Percentiles rank a stretch among this genome's conserved stretches.
Conservation (phyloP, 2,329 filamentous ascomycete genomes). For the Penicillium sp. region DNA sequence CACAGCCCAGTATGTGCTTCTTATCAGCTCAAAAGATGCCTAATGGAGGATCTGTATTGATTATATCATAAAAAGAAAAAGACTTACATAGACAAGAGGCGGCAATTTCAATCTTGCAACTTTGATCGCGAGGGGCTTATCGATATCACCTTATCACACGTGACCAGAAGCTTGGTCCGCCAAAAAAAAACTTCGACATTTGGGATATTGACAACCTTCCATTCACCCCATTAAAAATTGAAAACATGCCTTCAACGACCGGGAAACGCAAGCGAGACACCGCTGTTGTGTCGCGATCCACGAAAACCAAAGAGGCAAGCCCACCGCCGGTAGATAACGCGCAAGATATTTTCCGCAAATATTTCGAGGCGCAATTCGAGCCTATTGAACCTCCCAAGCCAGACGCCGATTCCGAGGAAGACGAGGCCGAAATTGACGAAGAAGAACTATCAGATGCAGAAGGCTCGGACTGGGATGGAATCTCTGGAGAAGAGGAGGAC, state of each 20-base stretch:
- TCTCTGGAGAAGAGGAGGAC: constrained; percentile 55
- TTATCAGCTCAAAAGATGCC: constrained; percentile 90
- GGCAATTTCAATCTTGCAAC: neutral
- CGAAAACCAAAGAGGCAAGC: constrained; percentile 22
- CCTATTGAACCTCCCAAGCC: constrained; percentile 55
- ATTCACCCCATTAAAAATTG: neutral
- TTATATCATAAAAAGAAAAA: neutral
- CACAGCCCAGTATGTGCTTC: constrained; percentile 86
- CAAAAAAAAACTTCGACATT: constrained; percentile 21
- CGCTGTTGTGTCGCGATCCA: constrained; percentile 29
- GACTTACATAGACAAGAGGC: neutral
- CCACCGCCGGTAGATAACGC: constrained; percentile 39
- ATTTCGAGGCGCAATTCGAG: constrained; percentile 87
- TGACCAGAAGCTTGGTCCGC: constrained; percentile 24
- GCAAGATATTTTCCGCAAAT: constrained; percentile 74
- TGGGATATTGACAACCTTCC: neutral
- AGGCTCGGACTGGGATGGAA: constrained; percentile 62
- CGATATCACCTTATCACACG: constrained; percentile 37
- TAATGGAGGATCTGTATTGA: constrained; percentile 59
- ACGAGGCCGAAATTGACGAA: constrained; percentile 30
- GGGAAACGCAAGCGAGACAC: constrained; percentile 52
- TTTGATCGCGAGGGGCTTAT: constrained; percentile 16
- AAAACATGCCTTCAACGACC: constrained; percentile 33
- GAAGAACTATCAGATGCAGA: constrained; percentile 32
- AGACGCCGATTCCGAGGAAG: constrained; percentile 19